Conservation (phyloP, 164 flowering plant genomes). For the Cinnamomum chago region DNA sequence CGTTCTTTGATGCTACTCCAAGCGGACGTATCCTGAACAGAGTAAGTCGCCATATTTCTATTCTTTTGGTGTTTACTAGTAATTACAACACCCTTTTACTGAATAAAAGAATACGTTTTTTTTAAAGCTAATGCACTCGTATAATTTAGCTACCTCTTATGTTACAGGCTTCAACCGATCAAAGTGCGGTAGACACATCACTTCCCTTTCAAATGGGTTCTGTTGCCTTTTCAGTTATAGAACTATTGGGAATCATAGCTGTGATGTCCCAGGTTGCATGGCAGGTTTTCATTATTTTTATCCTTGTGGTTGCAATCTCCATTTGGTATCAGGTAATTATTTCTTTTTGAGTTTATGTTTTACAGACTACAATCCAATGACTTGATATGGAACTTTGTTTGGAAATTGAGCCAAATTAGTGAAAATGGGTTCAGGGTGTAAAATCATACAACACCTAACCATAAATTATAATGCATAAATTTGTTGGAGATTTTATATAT, state of each 20-base stretch:
- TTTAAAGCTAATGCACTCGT: not conserved
- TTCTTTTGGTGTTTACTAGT: not conserved
- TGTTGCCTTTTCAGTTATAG: conserved; percentile 53
- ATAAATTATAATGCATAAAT: too few species aligned
- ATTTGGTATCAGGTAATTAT: conserved; percentile 76
- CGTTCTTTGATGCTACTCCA: conserved; percentile 95
- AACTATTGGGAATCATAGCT: conserved; percentile 69
- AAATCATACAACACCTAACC: too few species aligned
- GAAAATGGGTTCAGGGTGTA: too few species aligned
- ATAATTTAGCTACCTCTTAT: not conserved
- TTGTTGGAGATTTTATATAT: too few species aligned
- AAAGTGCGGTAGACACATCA: conserved; percentile 64
- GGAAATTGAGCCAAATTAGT: not conserved
- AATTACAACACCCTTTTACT: not conserved
- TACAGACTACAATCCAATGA: not conserved
- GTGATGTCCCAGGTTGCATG: conserved; percentile 95
- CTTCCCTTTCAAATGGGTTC: conserved; percentile 42
- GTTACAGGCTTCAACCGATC: conserved; percentile 89
- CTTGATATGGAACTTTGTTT: not conserved
- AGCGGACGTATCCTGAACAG: conserved; percentile 83
- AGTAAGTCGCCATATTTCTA: conserved; percentile 33
- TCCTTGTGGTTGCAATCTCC: conserved; percentile 59
- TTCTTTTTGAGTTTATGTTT: not conserved
- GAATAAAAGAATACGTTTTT: not conserved
- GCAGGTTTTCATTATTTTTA: conserved; percentile 80